These are phyloP conservation scores for Triadica sebifera DNA, from an alignment of 345 rosid genomes.

Conservation along the genomic window DNA sequence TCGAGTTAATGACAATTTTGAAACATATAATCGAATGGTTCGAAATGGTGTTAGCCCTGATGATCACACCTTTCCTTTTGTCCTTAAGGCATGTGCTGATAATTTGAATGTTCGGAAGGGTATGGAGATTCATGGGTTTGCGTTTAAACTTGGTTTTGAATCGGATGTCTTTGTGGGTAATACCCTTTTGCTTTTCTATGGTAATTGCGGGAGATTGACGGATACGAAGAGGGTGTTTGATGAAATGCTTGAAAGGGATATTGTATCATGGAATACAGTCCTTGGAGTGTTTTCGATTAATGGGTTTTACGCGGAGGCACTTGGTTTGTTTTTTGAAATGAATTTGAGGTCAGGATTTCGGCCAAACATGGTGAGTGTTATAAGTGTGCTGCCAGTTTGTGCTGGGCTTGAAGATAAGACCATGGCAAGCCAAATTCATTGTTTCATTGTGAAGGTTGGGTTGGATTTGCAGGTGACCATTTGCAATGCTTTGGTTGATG, in stretches of 20 bases:
- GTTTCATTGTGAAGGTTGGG: slow-evolving; percentile 37
- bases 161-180: slow-evolving; percentile 41
- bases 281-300: slow-evolving; percentile 35
- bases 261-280: slow-evolving; percentile 42
- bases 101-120: slow-evolving; percentile 44
- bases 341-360: slow-evolving; percentile 24
- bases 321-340: slow-evolving; percentile 34
- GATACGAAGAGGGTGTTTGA: slow-evolving; percentile 34
- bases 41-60: slow-evolving; percentile 42
- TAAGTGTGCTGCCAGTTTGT: slow-evolving; percentile 26
- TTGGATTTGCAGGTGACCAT: slow-evolving; percentile 34
- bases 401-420: slow-evolving; percentile 21
- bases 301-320: slow-evolving; percentile 34
- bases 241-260: slow-evolving; percentile 52
- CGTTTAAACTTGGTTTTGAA: slow-evolving; percentile 50
- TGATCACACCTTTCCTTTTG: slow-evolving; percentile 47
- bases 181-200: slow-evolving; percentile 41
- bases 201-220: slow-evolving; percentile 23
- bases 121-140: slow-evolving; percentile 54
- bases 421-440: slow-evolving; percentile 42
- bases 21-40: slow-evolving; percentile 39
- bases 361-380: slow-evolving; percentile 39
- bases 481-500: slow-evolving; percentile 50
- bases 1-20: slow-evolving; percentile 26
- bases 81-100: slow-evolving; percentile 48